These are phyloP conservation scores for Nigrograna mackinnonii DNA, from an alignment of 2,329 filamentous ascomycete species.

Conservation along the genomic window DNA sequence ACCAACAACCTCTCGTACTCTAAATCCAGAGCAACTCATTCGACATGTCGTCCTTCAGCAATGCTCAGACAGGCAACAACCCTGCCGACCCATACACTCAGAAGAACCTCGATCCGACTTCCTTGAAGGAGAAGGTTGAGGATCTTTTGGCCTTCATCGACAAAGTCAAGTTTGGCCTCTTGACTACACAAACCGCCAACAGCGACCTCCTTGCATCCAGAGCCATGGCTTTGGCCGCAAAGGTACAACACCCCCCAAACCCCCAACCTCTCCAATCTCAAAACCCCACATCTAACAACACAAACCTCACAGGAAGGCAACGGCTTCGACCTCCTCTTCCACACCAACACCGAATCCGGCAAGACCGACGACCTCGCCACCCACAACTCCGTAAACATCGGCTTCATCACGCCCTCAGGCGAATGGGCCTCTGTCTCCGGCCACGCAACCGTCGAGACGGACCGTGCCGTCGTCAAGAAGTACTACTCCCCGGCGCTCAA, in stretches of 20 bases:
- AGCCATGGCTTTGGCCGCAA: constrained; percentile 82
- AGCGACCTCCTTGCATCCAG: constrained; percentile 74
- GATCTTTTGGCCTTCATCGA: constrained; percentile 73
- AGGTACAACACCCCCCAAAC: constrained; percentile 53
- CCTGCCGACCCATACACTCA: constrained; percentile 79
- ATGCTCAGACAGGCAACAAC: constrained; percentile 43
- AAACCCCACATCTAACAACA: constrained; percentile 7
- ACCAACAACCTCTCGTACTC: no score
- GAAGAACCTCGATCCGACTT: constrained; percentile 71
- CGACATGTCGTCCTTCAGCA: constrained; percentile 43
- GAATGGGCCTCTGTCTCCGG: constrained; percentile 91
- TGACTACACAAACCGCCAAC: constrained; percentile 74
- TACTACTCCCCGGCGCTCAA: constrained; percentile 72
- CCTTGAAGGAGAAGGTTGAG: constrained; percentile 74
- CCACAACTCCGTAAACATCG: constrained; percentile 77
- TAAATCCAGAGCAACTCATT: no score
- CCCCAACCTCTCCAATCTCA: constrained; percentile 1
- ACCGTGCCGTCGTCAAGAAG: constrained; percentile 69
- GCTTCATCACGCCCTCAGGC: constrained; percentile 75
- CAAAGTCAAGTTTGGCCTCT: constrained; percentile 81
- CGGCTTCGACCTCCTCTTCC: constrained; percentile 83
- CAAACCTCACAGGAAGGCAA: constrained; percentile 65
- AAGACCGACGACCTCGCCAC: constrained; percentile 80
- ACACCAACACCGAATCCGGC: constrained; percentile 87
- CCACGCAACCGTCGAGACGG: constrained; percentile 68